Base-by-base conservation (phyloP, 306 rosid genomes). In the Betula pendula region DNA sequence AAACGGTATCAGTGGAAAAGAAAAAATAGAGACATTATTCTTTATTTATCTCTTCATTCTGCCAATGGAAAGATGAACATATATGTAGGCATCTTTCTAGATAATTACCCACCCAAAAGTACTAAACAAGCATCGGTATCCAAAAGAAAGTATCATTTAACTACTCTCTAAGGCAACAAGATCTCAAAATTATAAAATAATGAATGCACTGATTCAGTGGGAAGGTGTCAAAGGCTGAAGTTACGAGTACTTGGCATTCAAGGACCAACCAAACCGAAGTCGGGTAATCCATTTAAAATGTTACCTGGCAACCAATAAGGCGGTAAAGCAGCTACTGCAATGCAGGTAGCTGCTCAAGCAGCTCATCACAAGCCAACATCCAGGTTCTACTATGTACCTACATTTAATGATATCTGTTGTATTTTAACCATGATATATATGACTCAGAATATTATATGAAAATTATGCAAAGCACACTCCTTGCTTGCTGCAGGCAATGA, bases 241-340 rank as follows among this genome's bases (percentile, higher is more conserved):
- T 5, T 45, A n/a, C n/a, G 17, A 49, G 72, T 63, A 47, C 42
- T 48, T 24, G 20, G 20, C 42, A 16, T 24, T 40, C 24, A n/a
- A 31, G n/a, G 25, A 22, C 24, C 55, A 52, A 19, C 25, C 42
- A 38, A 38, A 38, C 6, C 1, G 42, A n/a, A 48, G 42, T 56
- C 51, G 24, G 27, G 25, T 47, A 31, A 51, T 68, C 35, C n/a
- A 60, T 40, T 17, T 77, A 10, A 73, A 72, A 59, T 25, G 50
- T 73, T 86, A 96, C 98, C 93, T 84, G 90, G 80, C 99, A 96
- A 73, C 89, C 89, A 52, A 82, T 75, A 24, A 93, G 97, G 74
- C 94, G 87, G 69, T 88, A 79, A 50, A 95, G 92, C 92, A 95
- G 90, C 84, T 92, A 93, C 82, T 95, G 99, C 83, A 92, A 50